These are phyloP conservation scores for Coemansia asiatica DNA, from an alignment of 192 early-diverging fungal species.

Conservation along the genomic window DNA sequence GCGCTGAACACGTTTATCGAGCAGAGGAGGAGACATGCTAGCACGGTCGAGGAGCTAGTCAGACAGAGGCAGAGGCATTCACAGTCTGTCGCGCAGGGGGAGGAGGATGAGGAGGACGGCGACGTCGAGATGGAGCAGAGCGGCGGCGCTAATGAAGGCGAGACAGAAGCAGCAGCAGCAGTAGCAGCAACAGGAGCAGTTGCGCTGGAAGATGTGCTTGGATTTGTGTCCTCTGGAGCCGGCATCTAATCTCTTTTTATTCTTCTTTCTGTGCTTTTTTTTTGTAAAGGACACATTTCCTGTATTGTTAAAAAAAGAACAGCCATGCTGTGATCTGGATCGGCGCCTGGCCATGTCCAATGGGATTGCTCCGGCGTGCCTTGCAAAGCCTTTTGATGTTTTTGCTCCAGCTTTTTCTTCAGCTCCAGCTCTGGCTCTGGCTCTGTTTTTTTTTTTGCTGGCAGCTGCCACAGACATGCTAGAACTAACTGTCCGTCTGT, in stretches of 20 bases:
- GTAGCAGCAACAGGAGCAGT: slow-evolving; percentile 4
- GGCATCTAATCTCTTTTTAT: slow-evolving; percentile 6
- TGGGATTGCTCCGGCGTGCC: slow-evolving; percentile 53
- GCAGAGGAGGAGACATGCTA: slow-evolving; percentile 27
- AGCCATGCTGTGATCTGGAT: slow-evolving; percentile 62
- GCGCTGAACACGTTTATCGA: slow-evolving; percentile 36
- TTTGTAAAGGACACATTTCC: not conserved
- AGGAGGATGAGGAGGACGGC: not conserved
- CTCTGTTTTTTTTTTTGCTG: slow-evolving; percentile 58
- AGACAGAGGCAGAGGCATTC: no score
- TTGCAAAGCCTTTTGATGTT: no score
- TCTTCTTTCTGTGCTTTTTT: slow-evolving; percentile 5
- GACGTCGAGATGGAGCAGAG: slow-evolving; percentile 7
- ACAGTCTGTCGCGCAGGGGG: not conserved
- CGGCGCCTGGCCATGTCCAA: slow-evolving; percentile 72
- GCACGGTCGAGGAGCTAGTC: slow-evolving; percentile 27
- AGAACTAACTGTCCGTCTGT: no score
- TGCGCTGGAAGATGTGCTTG: slow-evolving; percentile 44
- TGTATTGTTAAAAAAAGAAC: no score
- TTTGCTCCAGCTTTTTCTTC: no score
- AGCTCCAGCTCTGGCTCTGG: no score
- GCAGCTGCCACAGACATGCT: no score
- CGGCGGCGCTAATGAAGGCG: not conserved
- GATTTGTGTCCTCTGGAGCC: slow-evolving; percentile 37
- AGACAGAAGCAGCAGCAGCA: slow-evolving; percentile 5